Conservation (phyloP, 345 rosid genomes). For the Schrenkiella parvula region DNA sequence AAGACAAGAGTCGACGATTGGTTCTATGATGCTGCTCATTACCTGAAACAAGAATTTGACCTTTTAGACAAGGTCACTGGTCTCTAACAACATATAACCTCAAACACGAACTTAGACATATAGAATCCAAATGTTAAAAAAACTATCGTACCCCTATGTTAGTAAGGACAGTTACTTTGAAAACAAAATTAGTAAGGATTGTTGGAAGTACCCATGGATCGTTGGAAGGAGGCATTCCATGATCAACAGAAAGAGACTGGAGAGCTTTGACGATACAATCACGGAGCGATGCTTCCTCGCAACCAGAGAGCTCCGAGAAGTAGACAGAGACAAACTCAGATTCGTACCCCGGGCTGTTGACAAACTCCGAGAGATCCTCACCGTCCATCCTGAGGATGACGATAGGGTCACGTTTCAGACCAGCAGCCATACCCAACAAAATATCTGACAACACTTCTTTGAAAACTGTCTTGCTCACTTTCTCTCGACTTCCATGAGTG, state of each 20-base stretch:
- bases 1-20: conserved; percentile 45
- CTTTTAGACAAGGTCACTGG: not conserved
- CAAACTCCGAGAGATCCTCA: conserved; percentile 84
- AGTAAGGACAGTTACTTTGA: not conserved
- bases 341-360: conserved; percentile 62
- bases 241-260: conserved; percentile 76
- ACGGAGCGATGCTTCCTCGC: conserved; percentile 43
- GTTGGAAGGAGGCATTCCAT: conserved; percentile 80
- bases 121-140: too few relatives aligned
- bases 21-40: conserved; percentile 67
- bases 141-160: too few relatives aligned
- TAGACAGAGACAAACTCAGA: conserved; percentile 50
- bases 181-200: not conserved
- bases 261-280: conserved; percentile 53
- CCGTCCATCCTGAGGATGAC: conserved; percentile 95
- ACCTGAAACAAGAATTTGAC: conserved; percentile 43
- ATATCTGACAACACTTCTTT: conserved; percentile 89
- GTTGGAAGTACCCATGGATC: conserved; percentile 94
- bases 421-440: conserved; percentile 92
- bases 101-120: not conserved
- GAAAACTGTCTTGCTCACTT: conserved; percentile 76
- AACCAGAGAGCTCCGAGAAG: conserved; percentile 39
- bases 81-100: not conserved
- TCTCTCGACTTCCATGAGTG: conserved; percentile 75
- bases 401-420: conserved; percentile 91